Base-by-base conservation (phyloP, 1,284 basidiomycete species). In the Phenoliferia sp. region DNA sequence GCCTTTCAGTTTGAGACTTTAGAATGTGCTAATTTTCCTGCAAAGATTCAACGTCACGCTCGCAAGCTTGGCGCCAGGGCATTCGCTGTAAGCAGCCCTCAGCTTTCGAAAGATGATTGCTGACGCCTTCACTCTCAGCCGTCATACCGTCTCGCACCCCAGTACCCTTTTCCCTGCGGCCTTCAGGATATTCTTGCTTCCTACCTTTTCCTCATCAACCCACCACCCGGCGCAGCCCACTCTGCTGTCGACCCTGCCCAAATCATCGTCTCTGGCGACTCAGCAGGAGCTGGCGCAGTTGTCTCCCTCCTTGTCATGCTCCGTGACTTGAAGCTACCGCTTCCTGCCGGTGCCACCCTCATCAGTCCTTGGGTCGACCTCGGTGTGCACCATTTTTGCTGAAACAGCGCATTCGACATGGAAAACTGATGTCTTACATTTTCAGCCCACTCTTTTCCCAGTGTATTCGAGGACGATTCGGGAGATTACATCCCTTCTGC, bases 121-220 rank as follows among this genome's bases (percentile, higher is more conserved):
- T 59, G 12, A 33, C 44, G 17, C 31, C 17, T 15, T n/a, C 9
- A 44, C 39, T 52, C 28, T 5, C 15, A 62, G 61, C 48, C 58
- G 55, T 31, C 56, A 10, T 50, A 57, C 39, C 54, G 71, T 16
- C 70, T 73, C 36, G 67, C 94, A 16, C 94, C 94, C 0, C 93
- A 96, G 79, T 96, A 95, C 74, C 94, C 94, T 0, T 99, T 97
- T 80, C 95, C 95, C 0, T 98, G 95, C 74, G 93, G 90, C 0
- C 80, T 99, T 5, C 94, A 97, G 76, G 76, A 76, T 67, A 62
- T 69, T 83, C 58, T 86, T 82, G 77, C 77, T 9, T 36, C 72
- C 81, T 62, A 84, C 83, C 84, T 84, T 78, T 97, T 82, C 80
- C 85, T 84, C 78, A 86, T 83, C 80, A 84, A 79, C 72, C 91